A percentile compares a stretch with the other conserved stretches of the same genome.
Conservation (phyloP, 352 stramenopile species). For the Pythium scleroteichum region DNA sequence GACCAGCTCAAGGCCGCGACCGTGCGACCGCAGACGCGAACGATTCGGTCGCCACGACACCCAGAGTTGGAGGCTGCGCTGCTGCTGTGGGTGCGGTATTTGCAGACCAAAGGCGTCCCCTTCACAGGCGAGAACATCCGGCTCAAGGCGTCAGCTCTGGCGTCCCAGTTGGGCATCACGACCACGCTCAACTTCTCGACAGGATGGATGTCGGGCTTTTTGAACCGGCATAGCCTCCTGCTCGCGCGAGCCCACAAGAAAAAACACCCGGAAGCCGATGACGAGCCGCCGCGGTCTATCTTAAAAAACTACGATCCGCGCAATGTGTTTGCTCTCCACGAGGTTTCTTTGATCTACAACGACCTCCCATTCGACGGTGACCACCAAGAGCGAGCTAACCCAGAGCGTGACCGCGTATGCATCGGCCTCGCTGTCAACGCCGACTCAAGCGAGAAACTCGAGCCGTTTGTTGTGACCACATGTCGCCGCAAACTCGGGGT, state of each 20-base stretch:
- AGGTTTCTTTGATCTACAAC: constrained; percentile 20
- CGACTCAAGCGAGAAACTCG: constrained; percentile 24
- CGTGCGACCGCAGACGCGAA: constrained; percentile 22
- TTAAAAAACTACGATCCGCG: constrained; percentile 15
- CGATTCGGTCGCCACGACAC: constrained; percentile 21
- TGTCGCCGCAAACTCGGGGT: constrained; percentile 6
- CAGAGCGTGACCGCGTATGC: constrained; percentile 15
- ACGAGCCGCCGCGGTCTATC: constrained; percentile 8
- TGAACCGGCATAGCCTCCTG: constrained; percentile 21
- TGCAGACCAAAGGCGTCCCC: constrained; percentile 22
- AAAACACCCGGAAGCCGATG: constrained; percentile 10
- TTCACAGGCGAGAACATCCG: constrained; percentile 31
- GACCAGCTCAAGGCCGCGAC: constrained; percentile 24
- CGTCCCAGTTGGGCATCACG: constrained; percentile 15
- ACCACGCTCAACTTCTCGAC: constrained; percentile 27
- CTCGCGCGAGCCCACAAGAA: constrained; percentile 27
- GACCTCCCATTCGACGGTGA: constrained; percentile 12
- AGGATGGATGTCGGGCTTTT: constrained; percentile 28
- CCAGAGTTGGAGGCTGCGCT: constrained; percentile 22
- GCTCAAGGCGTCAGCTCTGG: constrained; percentile 23
- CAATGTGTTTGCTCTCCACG: constrained; percentile 22
- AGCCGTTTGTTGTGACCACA: constrained; percentile 22
- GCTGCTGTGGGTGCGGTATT: constrained; percentile 24
- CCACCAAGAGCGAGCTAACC: background rate
- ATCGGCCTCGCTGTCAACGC: constrained; percentile 22